Conservation (phyloP, 1,139 yeast species). For the Debaryomyces singareniensis region DNA sequence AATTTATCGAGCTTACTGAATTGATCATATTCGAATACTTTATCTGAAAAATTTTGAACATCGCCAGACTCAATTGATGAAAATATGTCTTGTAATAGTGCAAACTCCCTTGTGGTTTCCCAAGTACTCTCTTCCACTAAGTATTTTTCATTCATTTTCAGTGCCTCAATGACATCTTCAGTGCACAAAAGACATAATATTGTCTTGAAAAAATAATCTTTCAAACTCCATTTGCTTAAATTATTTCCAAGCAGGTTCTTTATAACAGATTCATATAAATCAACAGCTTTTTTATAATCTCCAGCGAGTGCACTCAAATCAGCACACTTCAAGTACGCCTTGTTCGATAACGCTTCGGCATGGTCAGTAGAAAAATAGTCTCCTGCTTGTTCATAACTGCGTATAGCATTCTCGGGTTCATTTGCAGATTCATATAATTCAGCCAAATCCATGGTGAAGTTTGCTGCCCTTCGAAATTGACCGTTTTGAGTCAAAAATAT, state of each 20-base stretch:
- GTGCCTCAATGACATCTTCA: constrained; percentile 82
- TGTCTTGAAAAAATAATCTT: constrained; percentile 84
- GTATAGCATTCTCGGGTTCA: constrained; percentile 63
- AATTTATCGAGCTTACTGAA: constrained; percentile 85
- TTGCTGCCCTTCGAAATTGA: constrained; percentile 94
- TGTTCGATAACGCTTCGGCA: constrained; percentile 86
- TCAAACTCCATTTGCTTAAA: constrained; percentile 83
- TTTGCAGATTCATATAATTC: constrained; percentile 72
- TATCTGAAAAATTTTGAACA: constrained; percentile 65
- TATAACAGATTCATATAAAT: constrained; percentile 70
- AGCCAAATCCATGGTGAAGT: constrained; percentile 86
- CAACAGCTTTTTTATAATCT: constrained; percentile 68
- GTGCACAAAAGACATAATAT: constrained; percentile 77
- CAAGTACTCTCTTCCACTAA: constrained; percentile 73
- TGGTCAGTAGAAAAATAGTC: constrained; percentile 94
- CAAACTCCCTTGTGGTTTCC: constrained; percentile 71
- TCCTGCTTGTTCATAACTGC: constrained; percentile 86
- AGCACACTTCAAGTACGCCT: constrained; percentile 84
- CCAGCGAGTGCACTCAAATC: constrained; percentile 78
- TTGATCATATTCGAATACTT: constrained; percentile 80
- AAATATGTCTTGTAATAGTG: constrained; percentile 56
- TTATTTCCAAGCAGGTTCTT: constrained; percentile 69
- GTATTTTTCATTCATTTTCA: constrained; percentile 60
- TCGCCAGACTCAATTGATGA: constrained; percentile 78
- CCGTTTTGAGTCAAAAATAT: constrained; percentile 80